Base-by-base conservation (phyloP, 2,329 filamentous ascomycete genomes). In the Fusarium begoniae region DNA sequence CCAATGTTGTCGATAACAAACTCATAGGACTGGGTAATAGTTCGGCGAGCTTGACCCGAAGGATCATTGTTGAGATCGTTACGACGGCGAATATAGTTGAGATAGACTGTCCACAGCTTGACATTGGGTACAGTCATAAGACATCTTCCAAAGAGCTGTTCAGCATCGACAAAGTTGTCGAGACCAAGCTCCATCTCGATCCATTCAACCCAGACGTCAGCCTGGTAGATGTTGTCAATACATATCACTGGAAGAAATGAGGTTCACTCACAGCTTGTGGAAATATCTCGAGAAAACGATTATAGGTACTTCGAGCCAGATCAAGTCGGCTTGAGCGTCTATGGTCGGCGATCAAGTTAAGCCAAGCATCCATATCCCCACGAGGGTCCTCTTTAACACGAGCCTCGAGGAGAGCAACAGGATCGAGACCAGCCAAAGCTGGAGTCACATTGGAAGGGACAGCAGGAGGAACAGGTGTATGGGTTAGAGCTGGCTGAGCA, bases 341-440 rank as follows among this genome's bases (percentile, higher is more conserved):
- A 82, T 98, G 90, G 81, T 98, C 94, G 75, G 90, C 89, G 80
- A 99, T 96, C 80, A 99, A 87, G 74, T 90, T 89, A 78, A 97
- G 85, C 96, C 96, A 99, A 38, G 96, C 94, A 81, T 96, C 93
- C 83, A 96, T 90, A 78, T 98, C 95, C 79, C 96, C 96, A 78
- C 94, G 93, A 22, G 96, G 94, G 80, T 99, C 96, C 79, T 98
- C 94, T 81, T 93, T 92, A 81, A 98, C 93, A 80, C 96, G 92
- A 81, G 96, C 94, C 85, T 99, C 96, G 79, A 98, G 87, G 67
- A 95, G 90, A 66, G 92, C 91, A 77, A 96, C 88, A 74, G 89
- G 90, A 83, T 97, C 93, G 83, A 87, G 83, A 69, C 84, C 83
- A 73, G 85, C 82, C 77, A 86, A 82, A 28, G 77, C 70, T 69